Evolutionary conservation across 2,329 filamentous ascomycete genomes (phyloP).

Genomic region (Pyricularia sp.): DNA sequence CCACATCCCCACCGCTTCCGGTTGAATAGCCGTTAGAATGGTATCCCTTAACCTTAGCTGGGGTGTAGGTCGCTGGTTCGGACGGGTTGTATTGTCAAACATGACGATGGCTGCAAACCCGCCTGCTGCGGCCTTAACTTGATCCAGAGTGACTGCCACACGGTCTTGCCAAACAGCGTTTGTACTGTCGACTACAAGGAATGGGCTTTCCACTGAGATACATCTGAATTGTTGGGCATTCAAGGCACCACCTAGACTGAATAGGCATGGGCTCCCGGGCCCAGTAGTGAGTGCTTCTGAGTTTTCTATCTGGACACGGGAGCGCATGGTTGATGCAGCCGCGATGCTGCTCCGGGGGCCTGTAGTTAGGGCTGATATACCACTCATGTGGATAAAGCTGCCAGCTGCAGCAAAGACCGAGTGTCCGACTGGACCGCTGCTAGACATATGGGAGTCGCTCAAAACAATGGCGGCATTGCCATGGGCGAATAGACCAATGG

Average conservation of each 20-base stretch:
- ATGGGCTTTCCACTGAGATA: not conserved
- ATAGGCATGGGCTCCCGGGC: conserved; percentile 1
- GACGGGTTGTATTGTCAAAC: not conserved
- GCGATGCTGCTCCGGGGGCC: not conserved
- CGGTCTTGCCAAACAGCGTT: not conserved
- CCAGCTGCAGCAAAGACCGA: not conserved
- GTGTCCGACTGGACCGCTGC: not conserved
- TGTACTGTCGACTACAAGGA: conserved; percentile 1
- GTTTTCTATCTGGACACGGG: not conserved
- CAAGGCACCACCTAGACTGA: not conserved
- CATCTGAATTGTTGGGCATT: not conserved
- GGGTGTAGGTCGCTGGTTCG: not conserved
- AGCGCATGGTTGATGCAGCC: not conserved
- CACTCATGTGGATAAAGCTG: not conserved
- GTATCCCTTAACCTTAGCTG: not conserved
- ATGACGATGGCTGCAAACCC: not conserved
- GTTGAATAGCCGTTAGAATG: not conserved
- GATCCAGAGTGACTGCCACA: not conserved
- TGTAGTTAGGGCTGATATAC: not conserved
- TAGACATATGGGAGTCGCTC: not conserved
- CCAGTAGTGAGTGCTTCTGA: not conserved
- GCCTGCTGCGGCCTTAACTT: not conserved
- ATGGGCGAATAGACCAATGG: not conserved
- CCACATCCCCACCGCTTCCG: not conserved
- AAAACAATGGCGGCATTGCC: not conserved